Evolutionary conservation across 192 early-diverging fungal species (phyloP), one percentile per base, ranked within the genome.

Genomic region (Coemansia sp.): DNA sequence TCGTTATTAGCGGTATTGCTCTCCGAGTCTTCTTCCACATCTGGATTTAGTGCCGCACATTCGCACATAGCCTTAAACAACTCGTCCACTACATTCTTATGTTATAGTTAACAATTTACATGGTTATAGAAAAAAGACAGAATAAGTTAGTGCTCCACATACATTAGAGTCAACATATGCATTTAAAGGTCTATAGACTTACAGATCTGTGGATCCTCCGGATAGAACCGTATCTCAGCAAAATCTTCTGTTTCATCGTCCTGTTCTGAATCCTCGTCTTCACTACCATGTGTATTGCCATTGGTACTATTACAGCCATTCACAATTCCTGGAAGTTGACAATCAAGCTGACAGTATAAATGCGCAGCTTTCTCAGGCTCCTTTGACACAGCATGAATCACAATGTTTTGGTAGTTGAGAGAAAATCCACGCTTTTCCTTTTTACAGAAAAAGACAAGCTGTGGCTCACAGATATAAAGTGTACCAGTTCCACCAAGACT

Each of bases 261-360:
- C 3, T 55, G 20, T 11, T 31, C 63, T 10, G 61, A 50, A 6
- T 67, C 66, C 2, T 53, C 46, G 11, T 52, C 50, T 3, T 54
- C 57, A 4, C 56, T 42, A 36, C 17, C 25, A 21, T 53, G 29
- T 25, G 6, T 31, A 3, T 57, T 32, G 23, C n/a, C 3, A 20
- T 5, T 6, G 27, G 27, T 27, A 27, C 27, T 27, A 27, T 27
- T 27, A 3, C 27, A 27, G 27, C 27, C 3, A 10, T 42, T 62
- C 5, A 27, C 14, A n/a, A 56, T 31, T 11, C 54, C 65, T 1
- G 68, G 77, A 25, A 78, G 66, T 20, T 46, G 54, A 8, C 63
- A 52, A 22, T 69, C 71, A 21, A 78, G 59, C 64, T 78, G 76
- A 57, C 76, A 78, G 54, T 78, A 78, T 55, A 78, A 36, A n/a